Evolutionary conservation across 495 filamentous ascomycete species (phyloP), one percentile per base, ranked within the genome.

Genomic region (Podospora conica): DNA sequence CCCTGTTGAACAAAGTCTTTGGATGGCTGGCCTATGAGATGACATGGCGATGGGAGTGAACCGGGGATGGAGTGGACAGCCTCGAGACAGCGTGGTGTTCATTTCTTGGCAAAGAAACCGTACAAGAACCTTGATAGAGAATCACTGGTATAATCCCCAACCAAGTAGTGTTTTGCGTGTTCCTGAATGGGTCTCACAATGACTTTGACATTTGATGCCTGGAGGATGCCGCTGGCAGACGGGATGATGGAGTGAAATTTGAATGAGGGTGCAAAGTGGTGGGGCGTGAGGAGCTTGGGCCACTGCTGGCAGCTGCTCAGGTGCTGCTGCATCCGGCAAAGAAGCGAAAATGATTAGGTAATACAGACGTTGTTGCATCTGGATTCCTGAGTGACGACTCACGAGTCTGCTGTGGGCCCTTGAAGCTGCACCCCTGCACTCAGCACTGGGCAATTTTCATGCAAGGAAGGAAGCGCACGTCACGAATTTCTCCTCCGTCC

Each of bases 401-500:
- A n/a, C n/a, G n/a, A n/a, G n/a, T n/a, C n/a, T n/a, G n/a, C n/a
- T n/a, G n/a, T n/a, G n/a, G 9, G 29, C 11, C 29, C 4, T 48
- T n/a, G 40, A 48, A 48, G 31, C 33, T 40, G 40, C 31, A 22
- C 31, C 22, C 28, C 20, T 53, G 59, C 59, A 61, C 40, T 61
- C 20, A 25, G 59, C 59, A 61, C 40, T 61, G 28, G 24, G 15
- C 21, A 31, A 21, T 29, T 40, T 53, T 61, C 40, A 40, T 24
- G 23, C 31, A 29, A 33, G 29, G 11, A 29, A 33, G 29, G 11
- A 31, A 23, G 29, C 28, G 29, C 27, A 48, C 33, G 59, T 53
- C 28, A 33, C 25, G 59, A 61, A 48, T 61, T 55, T 63, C 61
- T 63, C 9, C 24, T 60, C 18, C n/a, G 8, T 60, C 64, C 66